Conservation (phyloP, 1,139 yeast genomes). For the Suhomyces coccinellae region DNA sequence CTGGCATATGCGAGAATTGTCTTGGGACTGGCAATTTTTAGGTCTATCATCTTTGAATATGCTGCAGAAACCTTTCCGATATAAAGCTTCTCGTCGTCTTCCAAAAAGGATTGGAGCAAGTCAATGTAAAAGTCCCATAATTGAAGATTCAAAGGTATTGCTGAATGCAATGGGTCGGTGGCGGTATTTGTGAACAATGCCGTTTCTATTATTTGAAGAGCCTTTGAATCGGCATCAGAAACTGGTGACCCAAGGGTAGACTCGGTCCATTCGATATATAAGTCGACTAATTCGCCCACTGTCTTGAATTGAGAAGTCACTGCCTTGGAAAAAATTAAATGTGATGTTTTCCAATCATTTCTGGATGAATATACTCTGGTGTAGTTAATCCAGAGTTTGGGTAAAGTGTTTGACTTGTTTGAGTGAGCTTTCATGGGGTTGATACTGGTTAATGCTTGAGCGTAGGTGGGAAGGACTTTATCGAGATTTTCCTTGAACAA, state of each 20-base stretch:
- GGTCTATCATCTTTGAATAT: constrained; percentile 59
- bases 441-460: constrained; percentile 65
- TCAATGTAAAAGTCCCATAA: constrained; percentile 80
- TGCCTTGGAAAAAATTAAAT: constrained; percentile 64
- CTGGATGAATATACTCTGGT: constrained; percentile 62
- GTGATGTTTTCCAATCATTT: constrained; percentile 59
- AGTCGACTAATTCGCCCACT: constrained; percentile 62
- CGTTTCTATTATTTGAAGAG: constrained; percentile 52
- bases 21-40: constrained; percentile 70
- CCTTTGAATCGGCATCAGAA: constrained; percentile 50
- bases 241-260: constrained; percentile 39
- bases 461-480: constrained; percentile 56
- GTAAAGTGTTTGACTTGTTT: constrained; percentile 35
- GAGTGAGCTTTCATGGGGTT: constrained; percentile 58
- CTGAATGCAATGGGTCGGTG: constrained; percentile 36
- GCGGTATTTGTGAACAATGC: constrained; percentile 35
- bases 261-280: constrained; percentile 77
- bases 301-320: constrained; percentile 67
- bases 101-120: constrained; percentile 62
- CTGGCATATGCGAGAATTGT: constrained; percentile 67
- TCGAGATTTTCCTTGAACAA: constrained; percentile 39
- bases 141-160: constrained; percentile 60
- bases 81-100: constrained; percentile 21
- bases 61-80: constrained; percentile 32
- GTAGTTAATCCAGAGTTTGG: constrained; percentile 68